Evolutionary conservation across 2,329 filamentous ascomycete genomes (phyloP).

Genomic region (Aspergillus spinulosporus): DNA sequence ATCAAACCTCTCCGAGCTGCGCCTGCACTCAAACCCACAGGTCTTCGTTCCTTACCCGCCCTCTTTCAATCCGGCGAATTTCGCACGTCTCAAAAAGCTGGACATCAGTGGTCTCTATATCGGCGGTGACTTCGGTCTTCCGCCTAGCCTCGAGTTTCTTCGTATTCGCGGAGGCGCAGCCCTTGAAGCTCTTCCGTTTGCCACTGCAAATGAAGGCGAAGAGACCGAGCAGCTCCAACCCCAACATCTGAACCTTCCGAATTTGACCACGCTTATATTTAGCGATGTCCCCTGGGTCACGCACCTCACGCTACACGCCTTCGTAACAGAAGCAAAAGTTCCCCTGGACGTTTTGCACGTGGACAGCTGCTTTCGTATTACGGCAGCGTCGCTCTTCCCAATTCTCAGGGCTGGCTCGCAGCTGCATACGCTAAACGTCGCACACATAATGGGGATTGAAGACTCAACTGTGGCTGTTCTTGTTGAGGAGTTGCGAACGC

Average conservation of each 20-base stretch:
- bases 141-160: conserved; percentile 32
- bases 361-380: conserved; percentile 29
- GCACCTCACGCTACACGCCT: conserved; percentile 11
- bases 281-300: conserved; percentile 30
- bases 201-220: neutral
- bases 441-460: conserved; percentile 26
- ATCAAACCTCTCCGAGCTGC: conserved; percentile 36
- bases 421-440: conserved; percentile 34
- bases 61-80: conserved; percentile 17
- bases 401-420: conserved; percentile 21
- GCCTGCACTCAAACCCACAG: conserved; percentile 31
- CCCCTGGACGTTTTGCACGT: conserved; percentile 30
- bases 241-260: conserved; percentile 22
- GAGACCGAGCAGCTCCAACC: neutral
- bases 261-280: conserved; percentile 32
- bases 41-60: conserved; percentile 22
- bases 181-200: conserved; percentile 17
- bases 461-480: conserved; percentile 28
- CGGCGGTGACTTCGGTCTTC: conserved; percentile 25
- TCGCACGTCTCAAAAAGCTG: conserved; percentile 28
- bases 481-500: conserved; percentile 24
- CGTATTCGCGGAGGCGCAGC: conserved; percentile 28
- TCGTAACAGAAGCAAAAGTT: conserved; percentile 24
- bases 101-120: conserved; percentile 31
- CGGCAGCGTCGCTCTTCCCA: conserved; percentile 14